Evolutionary conservation across 2,329 filamentous ascomycete species (phyloP).

Genomic region (Hypocreales sp.): DNA sequence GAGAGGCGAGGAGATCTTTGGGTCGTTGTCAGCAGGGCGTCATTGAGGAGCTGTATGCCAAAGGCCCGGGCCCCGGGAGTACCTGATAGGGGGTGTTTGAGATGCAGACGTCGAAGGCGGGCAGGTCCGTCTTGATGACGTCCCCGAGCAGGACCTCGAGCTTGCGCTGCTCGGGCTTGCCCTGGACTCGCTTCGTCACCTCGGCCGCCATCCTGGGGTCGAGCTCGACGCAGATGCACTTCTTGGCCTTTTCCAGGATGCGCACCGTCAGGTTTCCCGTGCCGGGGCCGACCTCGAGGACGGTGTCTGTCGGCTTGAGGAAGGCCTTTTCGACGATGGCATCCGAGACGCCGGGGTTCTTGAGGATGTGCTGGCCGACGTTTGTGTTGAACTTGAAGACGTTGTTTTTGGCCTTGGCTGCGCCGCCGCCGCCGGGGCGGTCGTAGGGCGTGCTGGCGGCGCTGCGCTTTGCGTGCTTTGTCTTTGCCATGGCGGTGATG

Average conservation of each 20-base stretch:
- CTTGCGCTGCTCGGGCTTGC: slow-evolving; percentile 67
- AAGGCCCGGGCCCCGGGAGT: slow-evolving; percentile 7
- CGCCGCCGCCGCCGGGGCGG: slow-evolving; percentile 13
- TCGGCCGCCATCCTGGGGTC: slow-evolving; percentile 96
- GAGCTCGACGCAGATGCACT: slow-evolving; percentile 71
- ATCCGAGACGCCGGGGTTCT: slow-evolving; percentile 74
- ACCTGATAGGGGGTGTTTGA: slow-evolving; percentile 50
- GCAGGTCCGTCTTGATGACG: slow-evolving; percentile 65
- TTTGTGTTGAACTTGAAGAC: slow-evolving; percentile 97
- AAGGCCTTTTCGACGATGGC: slow-evolving; percentile 60
- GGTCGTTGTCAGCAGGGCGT: not conserved
- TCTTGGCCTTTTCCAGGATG: slow-evolving; percentile 77
- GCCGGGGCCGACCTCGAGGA: slow-evolving; percentile 85
- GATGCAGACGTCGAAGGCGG: slow-evolving; percentile 71
- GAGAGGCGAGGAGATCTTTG: slow-evolving; percentile 71
- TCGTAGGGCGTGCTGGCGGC: slow-evolving; percentile 29
- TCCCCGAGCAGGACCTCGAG: slow-evolving; percentile 84
- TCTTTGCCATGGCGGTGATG: slow-evolving; percentile 34
- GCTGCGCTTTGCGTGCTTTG: slow-evolving; percentile 35
- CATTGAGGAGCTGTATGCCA: too few species aligned
- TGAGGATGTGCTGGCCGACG: slow-evolving; percentile 78
- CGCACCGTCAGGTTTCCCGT: slow-evolving; percentile 80
- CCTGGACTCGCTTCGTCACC: slow-evolving; percentile 85
- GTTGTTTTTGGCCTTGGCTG: slow-evolving; percentile 43
- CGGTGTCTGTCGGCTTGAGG: slow-evolving; percentile 78